Evolutionary conservation across 2,329 filamentous ascomycete genomes (phyloP).

Genomic region (Teratosphaeria destructans): DNA sequence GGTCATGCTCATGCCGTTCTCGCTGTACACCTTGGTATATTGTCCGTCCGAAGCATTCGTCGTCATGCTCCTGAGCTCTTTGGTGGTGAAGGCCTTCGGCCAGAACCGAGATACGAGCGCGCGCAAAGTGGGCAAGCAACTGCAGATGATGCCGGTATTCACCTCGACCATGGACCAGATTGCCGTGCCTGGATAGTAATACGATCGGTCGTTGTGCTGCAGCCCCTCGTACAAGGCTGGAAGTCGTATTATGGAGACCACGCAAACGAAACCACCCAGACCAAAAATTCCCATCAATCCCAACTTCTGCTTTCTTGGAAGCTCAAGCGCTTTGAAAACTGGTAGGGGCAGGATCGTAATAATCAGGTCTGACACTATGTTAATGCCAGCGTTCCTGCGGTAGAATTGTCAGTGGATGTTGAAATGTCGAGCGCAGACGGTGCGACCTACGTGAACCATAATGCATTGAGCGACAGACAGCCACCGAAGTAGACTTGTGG

Average conservation of each 20-base stretch:
- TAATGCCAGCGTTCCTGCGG: constrained; percentile 28
- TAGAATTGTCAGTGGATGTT: constrained; percentile 3
- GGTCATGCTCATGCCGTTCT: not conserved
- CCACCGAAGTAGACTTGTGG: constrained; percentile 8
- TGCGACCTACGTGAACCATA: constrained; percentile 26
- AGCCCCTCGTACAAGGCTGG: constrained; percentile 20
- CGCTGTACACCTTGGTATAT: not conserved
- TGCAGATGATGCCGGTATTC: constrained; percentile 28
- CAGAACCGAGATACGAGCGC: constrained; percentile 19
- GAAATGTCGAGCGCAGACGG: not conserved
- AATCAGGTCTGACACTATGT: constrained; percentile 27
- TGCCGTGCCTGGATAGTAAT: constrained; percentile 24
- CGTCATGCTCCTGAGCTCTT: not conserved
- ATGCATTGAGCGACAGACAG: constrained; percentile 30
- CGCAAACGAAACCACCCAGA: constrained; percentile 23
- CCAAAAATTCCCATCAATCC: constrained; percentile 27
- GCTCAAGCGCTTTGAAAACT: constrained; percentile 23
- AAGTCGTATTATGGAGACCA: constrained; percentile 25
- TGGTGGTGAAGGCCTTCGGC: constrained; percentile 4
- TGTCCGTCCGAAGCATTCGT: not conserved
- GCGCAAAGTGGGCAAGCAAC: constrained; percentile 30
- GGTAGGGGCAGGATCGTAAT: constrained; percentile 26
- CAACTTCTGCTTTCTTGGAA: constrained; percentile 23
- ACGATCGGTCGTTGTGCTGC: constrained; percentile 17
- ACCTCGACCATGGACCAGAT: constrained; percentile 28